These are phyloP conservation scores for Themeda triandra DNA, from an alignment of 176 grass and related monocot species.

Conservation along the genomic window DNA sequence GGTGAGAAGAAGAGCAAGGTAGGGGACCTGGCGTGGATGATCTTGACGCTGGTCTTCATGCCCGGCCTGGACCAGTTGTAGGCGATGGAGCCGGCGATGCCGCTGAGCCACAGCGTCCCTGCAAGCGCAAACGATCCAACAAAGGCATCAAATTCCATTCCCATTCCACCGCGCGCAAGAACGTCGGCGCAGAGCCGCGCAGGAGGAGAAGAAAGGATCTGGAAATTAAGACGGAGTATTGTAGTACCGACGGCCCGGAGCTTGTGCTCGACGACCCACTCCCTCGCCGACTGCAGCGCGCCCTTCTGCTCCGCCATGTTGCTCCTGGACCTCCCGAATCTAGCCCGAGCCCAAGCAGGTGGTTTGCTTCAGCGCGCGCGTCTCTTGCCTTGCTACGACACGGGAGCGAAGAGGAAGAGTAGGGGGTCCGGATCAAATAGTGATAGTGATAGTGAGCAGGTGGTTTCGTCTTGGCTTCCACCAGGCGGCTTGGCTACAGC, in stretches of 20 bases:
- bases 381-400: not conserved
- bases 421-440: not conserved
- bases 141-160: not conserved
- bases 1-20: not conserved
- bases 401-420: not conserved
- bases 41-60: conserved; percentile 96
- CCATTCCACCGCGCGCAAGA: not conserved
- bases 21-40: conserved; percentile 79
- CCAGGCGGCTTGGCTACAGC: no score
- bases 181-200: not conserved
- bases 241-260: conserved; percentile 64
- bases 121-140: not conserved
- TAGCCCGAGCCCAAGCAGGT: not conserved
- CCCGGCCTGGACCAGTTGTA: conserved; percentile 85
- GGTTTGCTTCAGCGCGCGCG: not conserved
- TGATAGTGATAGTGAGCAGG: no score
- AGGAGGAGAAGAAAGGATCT: not conserved
- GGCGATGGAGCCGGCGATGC: conserved; percentile 65
- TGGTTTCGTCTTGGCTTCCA: no score
- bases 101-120: conserved; percentile 77
- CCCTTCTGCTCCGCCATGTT: conserved; percentile 51
- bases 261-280: conserved; percentile 76
- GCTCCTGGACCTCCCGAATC: not conserved
- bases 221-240: not conserved
- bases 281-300: conserved; percentile 46